These are phyloP conservation scores for Discostella stelligera DNA, from an alignment of 352 stramenopile genomes.

Conservation along the genomic window DNA sequence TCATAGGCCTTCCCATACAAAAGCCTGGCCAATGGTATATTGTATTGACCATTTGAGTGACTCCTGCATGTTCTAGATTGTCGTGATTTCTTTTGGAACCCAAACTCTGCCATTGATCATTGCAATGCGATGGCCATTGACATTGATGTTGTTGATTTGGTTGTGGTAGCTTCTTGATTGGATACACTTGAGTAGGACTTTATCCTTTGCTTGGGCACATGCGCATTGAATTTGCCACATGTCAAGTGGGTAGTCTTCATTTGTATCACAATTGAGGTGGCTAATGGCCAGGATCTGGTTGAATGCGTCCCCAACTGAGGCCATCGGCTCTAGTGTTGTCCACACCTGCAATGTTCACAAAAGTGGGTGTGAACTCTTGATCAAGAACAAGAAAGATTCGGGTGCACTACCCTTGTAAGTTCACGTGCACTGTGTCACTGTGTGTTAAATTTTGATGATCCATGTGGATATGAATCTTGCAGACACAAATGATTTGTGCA, in stretches of 20 bases:
- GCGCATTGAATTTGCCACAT: not conserved
- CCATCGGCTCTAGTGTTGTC: slow-evolving; percentile 14
- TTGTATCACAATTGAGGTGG: no score
- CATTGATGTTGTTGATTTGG: no score
- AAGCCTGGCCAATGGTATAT: not conserved
- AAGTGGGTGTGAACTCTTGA: not conserved
- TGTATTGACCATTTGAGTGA: slow-evolving; percentile 1
- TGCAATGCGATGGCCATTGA: not conserved
- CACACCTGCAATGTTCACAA: slow-evolving; percentile 5
- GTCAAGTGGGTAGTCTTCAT: no score
- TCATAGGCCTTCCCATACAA: no score
- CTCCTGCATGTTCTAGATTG: slow-evolving; percentile 4
- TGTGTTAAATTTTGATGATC: slow-evolving; percentile 5
- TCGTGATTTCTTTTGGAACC: not conserved
- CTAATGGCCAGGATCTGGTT: no score
- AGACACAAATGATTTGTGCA: not conserved
- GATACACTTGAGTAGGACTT: not conserved
- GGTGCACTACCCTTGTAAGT: not conserved
- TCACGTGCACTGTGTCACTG: no score
- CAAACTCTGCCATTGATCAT: not conserved
- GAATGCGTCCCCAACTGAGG: not conserved
- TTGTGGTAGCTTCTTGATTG: no score
- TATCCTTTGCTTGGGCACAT: not conserved
- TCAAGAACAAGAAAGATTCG: slow-evolving; percentile 5
- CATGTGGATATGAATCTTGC: not conserved